phyloP scores from a whole-genome alignment of 345 rosid genomes.

The Pistacia integerrima region DNA sequence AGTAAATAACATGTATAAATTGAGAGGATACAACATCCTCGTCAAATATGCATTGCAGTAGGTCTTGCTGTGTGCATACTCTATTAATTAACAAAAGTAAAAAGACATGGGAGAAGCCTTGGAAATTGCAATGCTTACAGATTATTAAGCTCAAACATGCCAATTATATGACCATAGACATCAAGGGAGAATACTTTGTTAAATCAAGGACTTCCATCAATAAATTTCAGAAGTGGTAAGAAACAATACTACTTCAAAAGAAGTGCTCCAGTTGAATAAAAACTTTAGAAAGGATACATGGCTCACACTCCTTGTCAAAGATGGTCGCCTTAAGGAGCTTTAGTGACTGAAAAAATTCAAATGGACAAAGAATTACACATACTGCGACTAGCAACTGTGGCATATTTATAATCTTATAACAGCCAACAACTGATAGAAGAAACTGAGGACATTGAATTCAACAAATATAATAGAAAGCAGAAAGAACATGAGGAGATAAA shows the following conservation, averaged over 20 bases:
- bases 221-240: slow-evolving; percentile 3
- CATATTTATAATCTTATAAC: background rate
- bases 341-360: slow-evolving; percentile 57
- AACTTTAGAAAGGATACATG: slow-evolving; percentile 58
- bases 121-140: slow-evolving; percentile 54
- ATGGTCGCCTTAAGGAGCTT: slow-evolving; percentile 78
- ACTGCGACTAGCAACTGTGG: background rate
- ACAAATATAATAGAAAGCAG: background rate
- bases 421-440: background rate
- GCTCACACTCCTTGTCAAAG: slow-evolving; percentile 80
- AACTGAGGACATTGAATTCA: background rate
- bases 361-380: background rate
- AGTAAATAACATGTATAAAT: slow-evolving; percentile 12
- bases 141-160: slow-evolving; percentile 97
- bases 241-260: background rate
- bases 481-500: background rate
- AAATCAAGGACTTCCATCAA: slow-evolving; percentile 53
- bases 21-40: slow-evolving; percentile 4
- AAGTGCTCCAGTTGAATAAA: slow-evolving; percentile 2
- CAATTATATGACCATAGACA: slow-evolving; percentile 83
- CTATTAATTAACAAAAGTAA: slow-evolving; percentile 1
- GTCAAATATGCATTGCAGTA: background rate
- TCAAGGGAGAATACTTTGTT: slow-evolving; percentile 83
- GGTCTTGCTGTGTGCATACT: slow-evolving; percentile 2
- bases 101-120: slow-evolving; percentile 14